A percentile compares a stretch with the other conserved stretches of the same genome.
Conservation (phyloP, 2,329 filamentous ascomycete species). For the Arthrobotrys iridis region DNA sequence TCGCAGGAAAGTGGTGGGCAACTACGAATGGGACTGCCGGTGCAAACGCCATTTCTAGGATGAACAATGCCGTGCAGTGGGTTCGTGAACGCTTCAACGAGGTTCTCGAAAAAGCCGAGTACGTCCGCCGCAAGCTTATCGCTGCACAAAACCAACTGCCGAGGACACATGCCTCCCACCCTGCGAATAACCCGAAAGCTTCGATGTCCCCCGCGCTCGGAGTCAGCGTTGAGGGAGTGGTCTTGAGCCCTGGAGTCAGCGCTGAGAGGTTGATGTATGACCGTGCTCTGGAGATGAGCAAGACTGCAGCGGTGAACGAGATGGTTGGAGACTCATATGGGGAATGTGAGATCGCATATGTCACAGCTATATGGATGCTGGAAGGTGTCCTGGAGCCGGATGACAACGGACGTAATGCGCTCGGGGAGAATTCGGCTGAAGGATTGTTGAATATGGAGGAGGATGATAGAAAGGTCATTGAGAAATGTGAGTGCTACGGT, state of each 20-base stretch:
- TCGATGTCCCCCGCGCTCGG: slow-evolving; percentile 44
- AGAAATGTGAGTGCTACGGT: slow-evolving; percentile 63
- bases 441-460: slow-evolving; percentile 62
- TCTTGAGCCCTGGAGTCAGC: slow-evolving; percentile 86
- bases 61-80: slow-evolving; percentile 97
- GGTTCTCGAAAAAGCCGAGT: slow-evolving; percentile 92
- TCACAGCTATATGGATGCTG: slow-evolving; percentile 91
- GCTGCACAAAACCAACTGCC: slow-evolving; percentile 87
- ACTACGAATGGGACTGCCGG: slow-evolving; percentile 63
- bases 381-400: slow-evolving; percentile 92
- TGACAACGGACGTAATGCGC: slow-evolving; percentile 61
- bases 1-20: slow-evolving; percentile 92
- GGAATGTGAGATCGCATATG: slow-evolving; percentile 91
- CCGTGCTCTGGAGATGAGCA: slow-evolving; percentile 94
- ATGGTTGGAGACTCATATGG: slow-evolving; percentile 87
- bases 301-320: slow-evolving; percentile 92
- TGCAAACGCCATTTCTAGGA: slow-evolving; percentile 70
- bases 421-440: slow-evolving; percentile 56
- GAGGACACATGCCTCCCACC: slow-evolving; percentile 84
- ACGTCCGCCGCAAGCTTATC: slow-evolving; percentile 86
- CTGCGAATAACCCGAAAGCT: slow-evolving; percentile 71
- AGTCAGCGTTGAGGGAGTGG: slow-evolving; percentile 66
- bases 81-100: slow-evolving; percentile 94
- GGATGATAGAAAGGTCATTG: slow-evolving; percentile 64
- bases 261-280: slow-evolving; percentile 99